phyloP scores from a whole-genome alignment of 768 basidiomycete species.

The Kwoniella pini region DNA sequence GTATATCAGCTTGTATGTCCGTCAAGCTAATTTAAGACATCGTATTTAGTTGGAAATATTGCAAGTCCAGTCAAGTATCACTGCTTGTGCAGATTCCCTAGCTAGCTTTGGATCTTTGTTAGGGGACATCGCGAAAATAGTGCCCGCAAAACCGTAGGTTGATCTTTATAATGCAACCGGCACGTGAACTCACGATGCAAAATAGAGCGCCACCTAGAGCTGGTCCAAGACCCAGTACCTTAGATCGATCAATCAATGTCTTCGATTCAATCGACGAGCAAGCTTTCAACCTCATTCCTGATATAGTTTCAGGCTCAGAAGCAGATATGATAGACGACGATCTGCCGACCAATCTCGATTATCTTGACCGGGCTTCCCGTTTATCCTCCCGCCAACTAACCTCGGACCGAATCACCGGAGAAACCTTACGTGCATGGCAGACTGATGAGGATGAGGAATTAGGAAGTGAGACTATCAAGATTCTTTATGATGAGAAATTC shows the following conservation, averaged over 20 bases:
- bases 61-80: slow-evolving; percentile 28
- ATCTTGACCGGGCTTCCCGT: slow-evolving; percentile 79
- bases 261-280: slow-evolving; percentile 67
- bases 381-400: slow-evolving; percentile 56
- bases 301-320: slow-evolving; percentile 70
- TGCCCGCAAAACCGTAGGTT: slow-evolving; percentile 26
- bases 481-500: slow-evolving; percentile 68
- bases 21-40: no score
- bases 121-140: slow-evolving; percentile 42
- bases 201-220: no score
- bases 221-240: slow-evolving; percentile 10
- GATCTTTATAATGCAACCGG: no score
- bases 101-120: slow-evolving; percentile 36
- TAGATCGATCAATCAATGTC: slow-evolving; percentile 42
- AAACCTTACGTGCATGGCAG: slow-evolving; percentile 41
- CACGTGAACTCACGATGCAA: no score
- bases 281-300: slow-evolving; percentile 73
- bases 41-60: slow-evolving; percentile 31
- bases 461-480: slow-evolving; percentile 82
- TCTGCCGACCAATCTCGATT: slow-evolving; percentile 82
- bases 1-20: not conserved
- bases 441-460: slow-evolving; percentile 60
- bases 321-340: slow-evolving; percentile 92
- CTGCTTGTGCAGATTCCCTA: slow-evolving; percentile 55
- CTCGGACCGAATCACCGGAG: slow-evolving; percentile 60